Conservation (phyloP, 148 eudicot species). For the Vaccinium corymbosum region DNA sequence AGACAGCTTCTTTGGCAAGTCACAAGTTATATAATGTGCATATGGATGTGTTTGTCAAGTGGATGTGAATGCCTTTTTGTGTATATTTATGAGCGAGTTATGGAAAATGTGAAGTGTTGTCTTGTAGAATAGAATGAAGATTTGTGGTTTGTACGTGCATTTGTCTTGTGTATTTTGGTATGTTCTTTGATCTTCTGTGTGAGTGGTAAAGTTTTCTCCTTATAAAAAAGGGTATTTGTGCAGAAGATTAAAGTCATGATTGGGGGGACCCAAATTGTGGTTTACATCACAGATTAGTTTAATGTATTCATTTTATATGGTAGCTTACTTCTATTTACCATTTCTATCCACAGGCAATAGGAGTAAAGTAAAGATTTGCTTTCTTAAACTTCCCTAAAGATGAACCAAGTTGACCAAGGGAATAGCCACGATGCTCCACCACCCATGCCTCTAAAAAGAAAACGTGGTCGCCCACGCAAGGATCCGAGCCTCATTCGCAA, state of each 20-base stretch:
- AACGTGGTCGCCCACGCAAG: slow-evolving; percentile 92
- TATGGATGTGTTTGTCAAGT: neutral
- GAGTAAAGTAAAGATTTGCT: neutral
- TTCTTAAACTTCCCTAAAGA: slow-evolving; percentile 27
- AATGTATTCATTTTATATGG: neutral
- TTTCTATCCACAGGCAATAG: slow-evolving; percentile 15
- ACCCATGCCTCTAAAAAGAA: slow-evolving; percentile 49
- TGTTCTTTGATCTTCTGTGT: neutral
- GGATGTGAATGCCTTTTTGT: neutral
- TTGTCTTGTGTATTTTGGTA: neutral
- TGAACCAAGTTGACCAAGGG: slow-evolving; percentile 45
- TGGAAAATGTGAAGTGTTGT: neutral
- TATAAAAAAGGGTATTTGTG: neutral
- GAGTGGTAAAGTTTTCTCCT: neutral
- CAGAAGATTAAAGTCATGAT: neutral
- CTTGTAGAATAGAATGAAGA: neutral
- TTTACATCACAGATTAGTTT: neutral
- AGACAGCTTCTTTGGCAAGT: neutral
- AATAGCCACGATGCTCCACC: slow-evolving; percentile 24
- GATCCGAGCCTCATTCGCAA: slow-evolving; percentile 41
- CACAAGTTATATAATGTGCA: neutral
- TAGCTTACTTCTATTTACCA: neutral
- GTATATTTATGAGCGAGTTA: neutral
- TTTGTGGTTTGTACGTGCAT: neutral
- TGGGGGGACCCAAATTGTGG: neutral